Conservation (phyloP, 1,284 basidiomycete genomes). For the Sporisorium iseilematis-ciliati region DNA sequence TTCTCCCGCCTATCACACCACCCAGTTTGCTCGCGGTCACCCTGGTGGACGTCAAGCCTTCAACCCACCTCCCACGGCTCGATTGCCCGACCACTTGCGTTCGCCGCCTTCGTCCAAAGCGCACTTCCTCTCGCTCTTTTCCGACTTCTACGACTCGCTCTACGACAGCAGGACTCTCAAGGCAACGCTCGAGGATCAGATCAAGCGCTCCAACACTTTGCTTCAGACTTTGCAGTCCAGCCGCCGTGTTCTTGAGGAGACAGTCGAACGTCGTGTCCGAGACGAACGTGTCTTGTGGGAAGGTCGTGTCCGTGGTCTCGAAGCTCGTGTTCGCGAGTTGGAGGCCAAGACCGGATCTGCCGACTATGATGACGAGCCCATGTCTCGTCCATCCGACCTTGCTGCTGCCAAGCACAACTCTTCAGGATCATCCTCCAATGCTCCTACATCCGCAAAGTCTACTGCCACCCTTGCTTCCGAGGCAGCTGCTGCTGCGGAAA, state of each 20-base stretch:
- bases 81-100: slow-evolving; percentile 55
- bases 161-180: slow-evolving; percentile 67
- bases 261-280: slow-evolving; percentile 60
- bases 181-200: slow-evolving; percentile 67
- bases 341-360: slow-evolving; percentile 41
- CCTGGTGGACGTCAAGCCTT: slow-evolving; percentile 29
- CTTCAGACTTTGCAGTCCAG: slow-evolving; percentile 66
- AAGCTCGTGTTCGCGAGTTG: slow-evolving; percentile 53
- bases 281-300: slow-evolving; percentile 63
- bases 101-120: slow-evolving; percentile 59
- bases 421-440: not conserved
- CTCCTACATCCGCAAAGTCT: not conserved
- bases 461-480: not conserved
- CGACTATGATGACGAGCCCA: slow-evolving; percentile 20
- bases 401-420: slow-evolving; percentile 1
- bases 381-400: slow-evolving; percentile 6
- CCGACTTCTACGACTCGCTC: slow-evolving; percentile 67
- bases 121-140: slow-evolving; percentile 66
- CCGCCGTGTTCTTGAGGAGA: slow-evolving; percentile 63
- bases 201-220: slow-evolving; percentile 64
- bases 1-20: slow-evolving; percentile 66
- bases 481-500: slow-evolving; percentile 9
- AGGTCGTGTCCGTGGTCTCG: slow-evolving; percentile 53
- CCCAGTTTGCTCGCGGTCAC: slow-evolving; percentile 46
- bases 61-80: slow-evolving; percentile 34